These are phyloP conservation scores for Hymenoscyphus infarciens DNA, from an alignment of 2,329 filamentous ascomycete genomes.

Conservation along the genomic window DNA sequence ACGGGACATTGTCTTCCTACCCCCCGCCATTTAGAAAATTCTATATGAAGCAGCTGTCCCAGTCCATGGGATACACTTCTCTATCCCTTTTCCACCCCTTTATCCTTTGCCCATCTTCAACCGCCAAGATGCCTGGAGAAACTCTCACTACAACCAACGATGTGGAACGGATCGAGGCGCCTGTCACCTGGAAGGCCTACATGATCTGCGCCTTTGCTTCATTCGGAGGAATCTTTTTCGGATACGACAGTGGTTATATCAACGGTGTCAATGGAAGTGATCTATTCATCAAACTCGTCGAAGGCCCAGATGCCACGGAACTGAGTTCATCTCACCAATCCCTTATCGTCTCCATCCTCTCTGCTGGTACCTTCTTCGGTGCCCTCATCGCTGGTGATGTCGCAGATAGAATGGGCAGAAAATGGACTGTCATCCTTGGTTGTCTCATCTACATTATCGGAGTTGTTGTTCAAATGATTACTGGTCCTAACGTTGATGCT, in stretches of 20 bases:
- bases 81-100: not conserved
- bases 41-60: not conserved
- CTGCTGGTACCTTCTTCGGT: conserved; percentile 76
- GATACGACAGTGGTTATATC: conserved; percentile 75
- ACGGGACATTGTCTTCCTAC: not conserved
- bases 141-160: conserved; percentile 38
- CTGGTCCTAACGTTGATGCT: conserved; percentile 44
- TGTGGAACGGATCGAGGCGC: conserved; percentile 60
- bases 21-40: not conserved
- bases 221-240: conserved; percentile 55
- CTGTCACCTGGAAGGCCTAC: conserved; percentile 66
- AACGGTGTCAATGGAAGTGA: conserved; percentile 54
- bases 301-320: conserved; percentile 41
- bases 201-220: conserved; percentile 66
- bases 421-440: conserved; percentile 61
- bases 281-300: conserved; percentile 47
- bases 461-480: conserved; percentile 61
- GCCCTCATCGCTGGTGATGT: conserved; percentile 69
- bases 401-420: conserved; percentile 66
- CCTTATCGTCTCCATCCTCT: conserved; percentile 51
- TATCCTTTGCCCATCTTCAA: not conserved
- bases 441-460: conserved; percentile 66
- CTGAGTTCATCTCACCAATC: conserved; percentile 50
- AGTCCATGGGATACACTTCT: not conserved
- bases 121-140: conserved; percentile 3